phyloP scores from a whole-genome alignment of 768 basidiomycete species.

The Ramaria sp. region DNA sequence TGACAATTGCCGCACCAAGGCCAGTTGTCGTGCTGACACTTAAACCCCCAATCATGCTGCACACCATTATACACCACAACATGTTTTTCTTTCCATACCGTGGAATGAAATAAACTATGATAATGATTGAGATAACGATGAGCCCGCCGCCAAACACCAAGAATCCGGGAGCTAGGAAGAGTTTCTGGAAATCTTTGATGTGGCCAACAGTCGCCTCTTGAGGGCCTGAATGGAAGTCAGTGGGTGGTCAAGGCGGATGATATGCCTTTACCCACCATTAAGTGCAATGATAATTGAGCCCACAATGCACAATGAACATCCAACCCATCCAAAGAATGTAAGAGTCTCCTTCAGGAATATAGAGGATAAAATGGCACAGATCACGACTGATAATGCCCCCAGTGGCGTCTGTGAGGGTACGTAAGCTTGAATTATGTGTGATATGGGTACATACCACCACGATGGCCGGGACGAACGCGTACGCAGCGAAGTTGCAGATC shows the following conservation, averaged over 20 bases:
- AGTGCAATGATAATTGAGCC: slow-evolving; percentile 86
- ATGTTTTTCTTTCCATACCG: slow-evolving; percentile 86
- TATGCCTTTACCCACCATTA: slow-evolving; percentile 46
- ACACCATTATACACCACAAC: slow-evolving; percentile 92
- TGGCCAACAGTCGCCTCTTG: slow-evolving; percentile 58
- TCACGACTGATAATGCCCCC: slow-evolving; percentile 91
- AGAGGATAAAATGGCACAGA: slow-evolving; percentile 88
- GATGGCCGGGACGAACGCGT: slow-evolving; percentile 87
- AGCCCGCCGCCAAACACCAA: slow-evolving; percentile 56
- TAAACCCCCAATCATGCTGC: slow-evolving; percentile 94
- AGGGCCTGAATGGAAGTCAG: slow-evolving; percentile 37
- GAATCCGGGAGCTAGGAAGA: slow-evolving; percentile 82
- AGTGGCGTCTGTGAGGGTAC: slow-evolving; percentile 61
- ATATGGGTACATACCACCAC: slow-evolving; percentile 60
- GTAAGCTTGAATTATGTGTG: slow-evolving; percentile 2
- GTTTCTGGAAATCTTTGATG: slow-evolving; percentile 59
- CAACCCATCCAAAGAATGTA: slow-evolving; percentile 95
- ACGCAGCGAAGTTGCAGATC: slow-evolving; percentile 33
- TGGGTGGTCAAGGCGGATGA: slow-evolving; percentile 21
- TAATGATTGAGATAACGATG: slow-evolving; percentile 52
- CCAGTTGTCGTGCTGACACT: slow-evolving; percentile 93
- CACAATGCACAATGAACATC: slow-evolving; percentile 84
- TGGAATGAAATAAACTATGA: slow-evolving; percentile 77
- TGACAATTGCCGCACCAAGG: slow-evolving; percentile 83
- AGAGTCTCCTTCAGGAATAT: slow-evolving; percentile 89